These are phyloP conservation scores for Oryza glaberrima DNA, from an alignment of 176 grass and related monocot species.

Conservation along the genomic window DNA sequence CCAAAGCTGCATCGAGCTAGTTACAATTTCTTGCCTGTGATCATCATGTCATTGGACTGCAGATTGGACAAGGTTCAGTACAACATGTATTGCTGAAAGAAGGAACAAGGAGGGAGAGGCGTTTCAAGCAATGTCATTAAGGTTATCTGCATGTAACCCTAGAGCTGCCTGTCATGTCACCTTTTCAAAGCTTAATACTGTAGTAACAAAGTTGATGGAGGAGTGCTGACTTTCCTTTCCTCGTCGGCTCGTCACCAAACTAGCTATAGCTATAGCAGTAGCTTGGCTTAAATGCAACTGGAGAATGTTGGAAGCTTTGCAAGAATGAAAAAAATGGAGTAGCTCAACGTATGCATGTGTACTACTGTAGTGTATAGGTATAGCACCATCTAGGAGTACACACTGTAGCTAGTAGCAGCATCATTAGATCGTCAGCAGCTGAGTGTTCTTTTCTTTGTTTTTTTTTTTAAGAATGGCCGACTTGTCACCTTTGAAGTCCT, in stretches of 20 bases:
- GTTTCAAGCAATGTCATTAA: constrained; percentile 15
- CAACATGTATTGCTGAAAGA: not conserved
- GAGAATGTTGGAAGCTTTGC: constrained; percentile 13
- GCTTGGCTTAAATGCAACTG: not conserved
- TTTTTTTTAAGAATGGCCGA: not conserved
- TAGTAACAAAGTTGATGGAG: constrained; percentile 17
- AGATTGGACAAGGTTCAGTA: constrained; percentile 27
- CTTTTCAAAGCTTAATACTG: constrained; percentile 3
- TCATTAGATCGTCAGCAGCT: constrained; percentile 24
- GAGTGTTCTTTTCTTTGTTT: not conserved
- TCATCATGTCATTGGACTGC: constrained; percentile 34
- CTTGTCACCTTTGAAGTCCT: constrained; percentile 8
- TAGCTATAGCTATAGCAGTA: not conserved
- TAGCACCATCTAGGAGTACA: not conserved
- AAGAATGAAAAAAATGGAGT: not conserved
- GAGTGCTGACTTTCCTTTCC: not conserved
- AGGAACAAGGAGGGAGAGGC: not conserved
- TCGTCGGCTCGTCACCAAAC: not conserved
- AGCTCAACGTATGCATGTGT: constrained; percentile 1
- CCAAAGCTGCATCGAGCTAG: not conserved
- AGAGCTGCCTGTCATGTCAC: constrained; percentile 22
- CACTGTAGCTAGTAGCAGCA: not conserved
- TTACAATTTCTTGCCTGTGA: not conserved
- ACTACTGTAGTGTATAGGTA: constrained; percentile 4
- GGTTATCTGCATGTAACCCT: constrained; percentile 7